Base-by-base conservation (phyloP, 108 stramenopile species). In the Nitzschia palea region DNA sequence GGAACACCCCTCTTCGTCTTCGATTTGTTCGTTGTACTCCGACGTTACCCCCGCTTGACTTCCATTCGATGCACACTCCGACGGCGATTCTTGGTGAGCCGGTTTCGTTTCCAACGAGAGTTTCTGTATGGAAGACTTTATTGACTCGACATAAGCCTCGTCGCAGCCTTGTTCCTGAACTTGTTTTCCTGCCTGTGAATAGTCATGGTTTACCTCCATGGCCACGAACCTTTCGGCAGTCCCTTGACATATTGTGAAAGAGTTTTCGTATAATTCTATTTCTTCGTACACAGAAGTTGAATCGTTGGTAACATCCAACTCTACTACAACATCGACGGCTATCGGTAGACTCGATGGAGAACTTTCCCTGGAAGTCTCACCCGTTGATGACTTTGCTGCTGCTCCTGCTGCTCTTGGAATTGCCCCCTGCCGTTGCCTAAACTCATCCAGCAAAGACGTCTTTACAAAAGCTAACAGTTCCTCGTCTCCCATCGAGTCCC, bases 1-100 rank as follows among this genome's bases (percentile, higher is more conserved):
- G 14, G 30, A 54, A 50, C 65, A 54, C n/a, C 34, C 43, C 4
- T 73, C 63, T 17, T 52, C 35, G 6, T 55, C 62, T 12, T 56
- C 55, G 22, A 34, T 20, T 25, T 44, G 32, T 14, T 51, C 58
- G 25, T 35, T 44, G 9, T 70, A 35, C 47, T 59, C 32, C 34
- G 34, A 34, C 32, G 15, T 28, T 17, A 34, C 1, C 27, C 15
- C 29, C 1, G 1, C 14, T 50, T 28, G 12, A 31, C 35, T 34
- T 12, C 20, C 44, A 44, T 18, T 18, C 3, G 44, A 18, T 44
- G 44, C 44, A 44, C 44, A 18, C 44, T 44, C 44, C 44, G 20
- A 44, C 44, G 20, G 20, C 44, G 1, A 1, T 3, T 44, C 44
- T 3, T 44, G 44, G 1, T 2, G 44, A 44, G 12, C 29, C 14